Evolutionary conservation across 2,329 filamentous ascomycete genomes (phyloP), one percentile per base, ranked within the genome.

Genomic region (Calycina marina): DNA sequence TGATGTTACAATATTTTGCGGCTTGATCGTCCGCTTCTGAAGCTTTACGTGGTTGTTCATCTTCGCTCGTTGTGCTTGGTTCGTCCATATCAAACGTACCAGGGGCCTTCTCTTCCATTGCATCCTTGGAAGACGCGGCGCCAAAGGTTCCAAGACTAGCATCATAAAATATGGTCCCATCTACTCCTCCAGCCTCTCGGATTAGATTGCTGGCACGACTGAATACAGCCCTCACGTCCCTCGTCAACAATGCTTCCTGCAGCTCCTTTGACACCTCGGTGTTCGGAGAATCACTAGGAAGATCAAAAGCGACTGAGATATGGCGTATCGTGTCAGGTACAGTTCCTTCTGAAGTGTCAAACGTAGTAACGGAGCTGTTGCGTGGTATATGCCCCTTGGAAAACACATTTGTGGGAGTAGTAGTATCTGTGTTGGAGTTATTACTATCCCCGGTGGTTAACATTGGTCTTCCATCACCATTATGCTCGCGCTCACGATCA

Each of bases 151-250:
- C 45, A 18, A 50, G 39, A 25, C 44, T 49, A 4, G 48, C 47
- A 42, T 52, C 48, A 15, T 43, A 44, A 25, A 50, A 52, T 11
- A 50, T 34, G 6, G 44, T 41, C 4, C 50, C 50, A 25, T 50
- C 41, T 24, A 53, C 43, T 4, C 42, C 42, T n/a, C 47, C 47
- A 15, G 49, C 44, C 36, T 53, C 50, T 25, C 50, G 39, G 15
- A 53, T 50, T 10, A 53, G 40, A 29, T 51, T 51, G 28, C 43
- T 46, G 16, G 49, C 46, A 32, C 49, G 33, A 15, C 41, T 38
- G 30, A 52, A 51, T 3, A 48, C 41, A 6, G 36, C 29, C 33
- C 42, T 47, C 13, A 50, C 26, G 34, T 51, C 45, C 15, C 35
- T 39, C 14, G 48, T 45, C n/a, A 50, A 25, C 2, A 47, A 30